phyloP scores from a whole-genome alignment of 108 stramenopile species.

The Nannochloropsis gaditana region DNA sequence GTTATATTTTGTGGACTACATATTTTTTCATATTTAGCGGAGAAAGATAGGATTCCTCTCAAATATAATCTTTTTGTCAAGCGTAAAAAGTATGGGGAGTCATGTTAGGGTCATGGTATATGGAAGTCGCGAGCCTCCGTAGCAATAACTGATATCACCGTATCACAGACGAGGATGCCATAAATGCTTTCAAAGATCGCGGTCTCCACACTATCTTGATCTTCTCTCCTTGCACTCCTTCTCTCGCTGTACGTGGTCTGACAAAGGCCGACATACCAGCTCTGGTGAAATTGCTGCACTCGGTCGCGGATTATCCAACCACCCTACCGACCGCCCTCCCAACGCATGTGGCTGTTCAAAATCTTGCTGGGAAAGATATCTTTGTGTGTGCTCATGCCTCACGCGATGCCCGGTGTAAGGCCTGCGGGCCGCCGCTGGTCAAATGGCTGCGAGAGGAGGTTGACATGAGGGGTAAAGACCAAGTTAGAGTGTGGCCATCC shows the following conservation, averaged over 20 bases:
- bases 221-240: background rate
- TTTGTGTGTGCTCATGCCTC: background rate
- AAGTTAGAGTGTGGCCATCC: background rate
- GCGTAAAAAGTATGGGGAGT: too few species aligned
- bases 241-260: background rate
- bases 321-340: background rate
- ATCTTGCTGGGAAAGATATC: background rate
- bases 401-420: constrained; percentile 10
- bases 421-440: constrained; percentile 11
- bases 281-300: background rate
- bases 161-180: background rate
- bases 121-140: too few species aligned
- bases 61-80: too few species aligned
- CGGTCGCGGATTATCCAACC: background rate
- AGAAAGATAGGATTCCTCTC: too few species aligned
- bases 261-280: background rate
- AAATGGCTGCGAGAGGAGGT: constrained; percentile 9
- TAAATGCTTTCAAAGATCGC: background rate
- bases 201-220: background rate
- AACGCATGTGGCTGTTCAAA: background rate
- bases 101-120: too few species aligned
- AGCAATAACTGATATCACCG: background rate
- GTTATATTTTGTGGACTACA: background rate
- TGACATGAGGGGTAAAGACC: background rate
- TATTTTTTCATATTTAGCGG: too few species aligned